Percentiles rank a stretch among this genome's conserved stretches.
These are phyloP conservation scores for Apiospora kogelbergensis DNA, from an alignment of 2,329 filamentous ascomycete species.

Conservation along the genomic window DNA sequence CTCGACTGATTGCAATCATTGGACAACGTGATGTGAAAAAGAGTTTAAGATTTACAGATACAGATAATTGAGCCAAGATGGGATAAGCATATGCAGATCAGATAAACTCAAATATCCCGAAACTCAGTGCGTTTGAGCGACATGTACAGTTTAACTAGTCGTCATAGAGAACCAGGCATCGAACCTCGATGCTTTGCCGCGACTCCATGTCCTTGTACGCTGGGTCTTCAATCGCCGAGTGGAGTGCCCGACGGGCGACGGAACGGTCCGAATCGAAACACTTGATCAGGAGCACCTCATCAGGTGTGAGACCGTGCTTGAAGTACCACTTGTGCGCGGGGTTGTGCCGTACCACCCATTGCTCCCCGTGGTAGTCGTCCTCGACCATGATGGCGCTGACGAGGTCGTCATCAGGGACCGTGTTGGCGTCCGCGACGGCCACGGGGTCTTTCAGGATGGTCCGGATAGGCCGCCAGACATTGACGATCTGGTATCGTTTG, in stretches of 20 bases:
- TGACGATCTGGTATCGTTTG: slow-evolving; percentile 50
- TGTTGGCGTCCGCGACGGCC: slow-evolving; percentile 47
- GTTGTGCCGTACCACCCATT: slow-evolving; percentile 40
- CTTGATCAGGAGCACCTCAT: slow-evolving; percentile 57
- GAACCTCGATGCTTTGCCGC: slow-evolving; percentile 59
- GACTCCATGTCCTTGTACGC: slow-evolving; percentile 36
- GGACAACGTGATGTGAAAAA: not conserved
- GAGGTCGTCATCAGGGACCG: slow-evolving; percentile 48
- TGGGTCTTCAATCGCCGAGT: slow-evolving; percentile 50
- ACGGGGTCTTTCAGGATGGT: slow-evolving; percentile 53
- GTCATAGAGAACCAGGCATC: slow-evolving; percentile 46
- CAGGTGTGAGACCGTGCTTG: slow-evolving; percentile 46
- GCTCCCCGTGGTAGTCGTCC: slow-evolving; percentile 39
- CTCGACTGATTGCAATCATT: no score
- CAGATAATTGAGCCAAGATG: not conserved
- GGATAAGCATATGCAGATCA: not conserved
- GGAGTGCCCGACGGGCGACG: slow-evolving; percentile 48
- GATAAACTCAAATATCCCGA: not conserved
- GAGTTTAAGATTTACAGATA: no score
- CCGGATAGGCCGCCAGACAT: slow-evolving; percentile 49
- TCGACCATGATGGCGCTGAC: slow-evolving; percentile 33
- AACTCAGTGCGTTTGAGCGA: not conserved
- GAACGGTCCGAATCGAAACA: slow-evolving; percentile 58
- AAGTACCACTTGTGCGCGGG: slow-evolving; percentile 49
- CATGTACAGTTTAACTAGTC: not conserved